A percentile compares a stretch with the other conserved stretches of the same genome.
Evolutionary conservation across 371 early-diverging fungal genomes (phyloP).

Genomic region (Dinochytrium kinnereticum): DNA sequence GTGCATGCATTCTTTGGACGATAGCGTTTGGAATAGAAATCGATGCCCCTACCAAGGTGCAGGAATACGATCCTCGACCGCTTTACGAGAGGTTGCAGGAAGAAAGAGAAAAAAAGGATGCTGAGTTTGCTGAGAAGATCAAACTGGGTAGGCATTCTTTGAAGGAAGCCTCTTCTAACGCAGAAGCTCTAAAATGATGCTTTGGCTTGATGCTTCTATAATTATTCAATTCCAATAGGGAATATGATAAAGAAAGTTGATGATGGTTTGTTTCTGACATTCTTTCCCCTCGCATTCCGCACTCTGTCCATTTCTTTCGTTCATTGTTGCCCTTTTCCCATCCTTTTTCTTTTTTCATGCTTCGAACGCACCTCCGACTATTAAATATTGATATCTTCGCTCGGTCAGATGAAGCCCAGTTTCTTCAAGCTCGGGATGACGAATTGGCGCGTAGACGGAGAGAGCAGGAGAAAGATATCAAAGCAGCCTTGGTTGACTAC

Average conservation of each 20-base stretch:
- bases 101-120: constrained; percentile 7
- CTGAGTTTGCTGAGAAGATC: not conserved
- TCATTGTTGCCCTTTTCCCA: not conserved
- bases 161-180: not conserved
- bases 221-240: not conserved
- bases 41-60: constrained; percentile 11
- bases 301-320: not conserved
- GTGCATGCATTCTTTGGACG: too few species aligned
- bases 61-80: constrained; percentile 9
- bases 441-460: not conserved
- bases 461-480: not conserved
- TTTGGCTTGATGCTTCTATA: too few species aligned
- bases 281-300: not conserved
- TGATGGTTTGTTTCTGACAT: not conserved
- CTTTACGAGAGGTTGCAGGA: constrained; percentile 2
- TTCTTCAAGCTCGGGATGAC: not conserved
- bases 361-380: too few species aligned
- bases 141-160: not conserved
- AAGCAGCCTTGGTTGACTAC: not conserved
- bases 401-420: not conserved
- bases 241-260: constrained; percentile 3
- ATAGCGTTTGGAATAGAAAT: not conserved
- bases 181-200: not conserved
- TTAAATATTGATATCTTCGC: too few species aligned
- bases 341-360: too few species aligned